Evolutionary conservation across 2,329 filamentous ascomycete species (phyloP).

Genomic region (Aspergillus sp.): DNA sequence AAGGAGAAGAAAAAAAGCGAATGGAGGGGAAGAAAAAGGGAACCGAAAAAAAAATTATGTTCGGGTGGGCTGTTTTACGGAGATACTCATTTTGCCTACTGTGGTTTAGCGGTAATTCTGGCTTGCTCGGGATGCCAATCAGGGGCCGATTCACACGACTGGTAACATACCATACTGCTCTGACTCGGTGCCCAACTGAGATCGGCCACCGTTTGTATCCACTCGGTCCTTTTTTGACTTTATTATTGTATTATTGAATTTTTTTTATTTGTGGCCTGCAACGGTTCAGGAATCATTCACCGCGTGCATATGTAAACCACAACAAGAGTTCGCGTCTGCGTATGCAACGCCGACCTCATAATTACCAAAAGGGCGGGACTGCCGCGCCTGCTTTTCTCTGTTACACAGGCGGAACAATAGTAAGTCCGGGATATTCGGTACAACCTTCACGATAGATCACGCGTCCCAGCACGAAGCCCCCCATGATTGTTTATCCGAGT

Average conservation of each 20-base stretch:
- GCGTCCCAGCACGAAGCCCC: neutral
- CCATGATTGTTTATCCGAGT: neutral
- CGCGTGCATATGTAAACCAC: neutral
- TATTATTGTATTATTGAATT: neutral
- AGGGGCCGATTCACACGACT: neutral
- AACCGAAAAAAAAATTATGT: slow-evolving; percentile 1
- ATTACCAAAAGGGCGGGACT: neutral
- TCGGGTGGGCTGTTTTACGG: neutral
- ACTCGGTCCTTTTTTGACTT: neutral
- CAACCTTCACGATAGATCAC: neutral
- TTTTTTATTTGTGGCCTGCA: neutral
- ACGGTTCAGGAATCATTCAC: neutral
- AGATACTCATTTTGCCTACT: neutral
- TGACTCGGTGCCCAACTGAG: neutral
- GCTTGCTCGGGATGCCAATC: neutral
- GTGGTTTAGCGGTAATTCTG: neutral
- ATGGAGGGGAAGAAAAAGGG: slow-evolving; percentile 14
- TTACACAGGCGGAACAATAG: neutral
- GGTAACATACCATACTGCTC: neutral
- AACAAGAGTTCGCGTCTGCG: neutral
- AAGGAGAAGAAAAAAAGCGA: slow-evolving; percentile 14
- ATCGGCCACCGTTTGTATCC: neutral
- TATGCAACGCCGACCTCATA: neutral
- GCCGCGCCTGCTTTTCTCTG: neutral
- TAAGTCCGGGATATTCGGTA: neutral